phyloP scores from a whole-genome alignment of 2,329 filamentous ascomycete genomes.

The Claviceps fusiformis region DNA sequence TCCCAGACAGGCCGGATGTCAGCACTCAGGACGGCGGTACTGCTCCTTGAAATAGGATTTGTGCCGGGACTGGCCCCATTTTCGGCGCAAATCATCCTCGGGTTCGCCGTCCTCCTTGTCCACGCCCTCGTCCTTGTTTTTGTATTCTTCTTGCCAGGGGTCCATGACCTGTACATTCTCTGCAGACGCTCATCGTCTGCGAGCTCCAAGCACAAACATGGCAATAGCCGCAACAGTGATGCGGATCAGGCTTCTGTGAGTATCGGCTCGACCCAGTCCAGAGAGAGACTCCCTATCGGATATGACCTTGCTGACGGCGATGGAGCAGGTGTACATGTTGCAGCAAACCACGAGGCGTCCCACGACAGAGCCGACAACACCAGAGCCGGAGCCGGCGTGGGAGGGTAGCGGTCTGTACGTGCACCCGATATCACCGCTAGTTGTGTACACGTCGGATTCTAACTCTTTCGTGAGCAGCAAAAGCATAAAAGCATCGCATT shows the following conservation, averaged over 20 bases:
- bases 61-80: neutral
- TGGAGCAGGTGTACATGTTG: conserved; percentile 12
- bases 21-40: neutral
- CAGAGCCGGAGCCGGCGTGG: neutral
- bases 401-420: neutral
- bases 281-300: too few species aligned
- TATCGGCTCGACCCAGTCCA: neutral
- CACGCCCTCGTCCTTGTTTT: conserved; percentile 33
- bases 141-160: conserved; percentile 50
- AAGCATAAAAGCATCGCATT: neutral
- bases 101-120: neutral
- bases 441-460: too few species aligned
- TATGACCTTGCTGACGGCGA: neutral
- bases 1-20: neutral
- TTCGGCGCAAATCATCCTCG: neutral
- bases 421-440: neutral
- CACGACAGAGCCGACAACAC: neutral
- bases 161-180: neutral
- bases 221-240: neutral
- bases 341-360: conserved; percentile 16
- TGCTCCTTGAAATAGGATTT: neutral
- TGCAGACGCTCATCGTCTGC: neutral
- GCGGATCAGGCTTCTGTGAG: neutral
- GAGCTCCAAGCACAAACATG: neutral
- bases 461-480: neutral